These are phyloP conservation scores for Russula ochroleuca DNA, from an alignment of 768 basidiomycete genomes.

Conservation along the genomic window DNA sequence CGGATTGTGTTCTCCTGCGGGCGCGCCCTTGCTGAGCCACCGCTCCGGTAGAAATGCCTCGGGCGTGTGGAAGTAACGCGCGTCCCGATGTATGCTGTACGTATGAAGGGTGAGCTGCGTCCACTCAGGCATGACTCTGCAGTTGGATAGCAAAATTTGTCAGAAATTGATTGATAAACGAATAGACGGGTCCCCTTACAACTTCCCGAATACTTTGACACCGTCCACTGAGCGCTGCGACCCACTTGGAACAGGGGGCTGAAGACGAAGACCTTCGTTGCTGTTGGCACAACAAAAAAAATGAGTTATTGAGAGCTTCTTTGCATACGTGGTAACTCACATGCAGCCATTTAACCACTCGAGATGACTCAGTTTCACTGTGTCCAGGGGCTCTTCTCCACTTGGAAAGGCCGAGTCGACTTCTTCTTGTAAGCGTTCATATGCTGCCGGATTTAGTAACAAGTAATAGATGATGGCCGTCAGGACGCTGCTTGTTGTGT, in stretches of 20 bases:
- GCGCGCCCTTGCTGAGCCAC: slow-evolving; percentile 9
- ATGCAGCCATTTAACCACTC: slow-evolving; percentile 25
- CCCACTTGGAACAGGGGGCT: neutral
- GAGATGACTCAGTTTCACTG: slow-evolving; percentile 12
- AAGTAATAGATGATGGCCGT: slow-evolving; percentile 37
- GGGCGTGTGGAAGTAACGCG: slow-evolving; percentile 19
- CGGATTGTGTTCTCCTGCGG: slow-evolving; percentile 30
- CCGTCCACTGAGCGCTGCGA: neutral
- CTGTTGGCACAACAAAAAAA: neutral
- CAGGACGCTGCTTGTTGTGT: slow-evolving; percentile 40
- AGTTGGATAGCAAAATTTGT: neutral
- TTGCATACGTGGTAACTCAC: slow-evolving; percentile 3
- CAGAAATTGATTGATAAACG: neutral
- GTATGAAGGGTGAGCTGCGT: slow-evolving; percentile 24
- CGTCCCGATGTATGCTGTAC: slow-evolving; percentile 24
- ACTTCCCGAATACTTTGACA: neutral
- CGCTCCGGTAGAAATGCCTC: slow-evolving; percentile 24
- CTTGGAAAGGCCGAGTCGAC: slow-evolving; percentile 14
- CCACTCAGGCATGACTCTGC: slow-evolving; percentile 21
- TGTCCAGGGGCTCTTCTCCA: slow-evolving; percentile 24
- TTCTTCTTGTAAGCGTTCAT: slow-evolving; percentile 20
- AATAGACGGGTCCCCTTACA: neutral
- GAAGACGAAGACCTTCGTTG: neutral
- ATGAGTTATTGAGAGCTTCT: neutral
- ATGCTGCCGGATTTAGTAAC: slow-evolving; percentile 33